phyloP scores from a whole-genome alignment of 129 eudicot species.

The Lactuca sativa region DNA sequence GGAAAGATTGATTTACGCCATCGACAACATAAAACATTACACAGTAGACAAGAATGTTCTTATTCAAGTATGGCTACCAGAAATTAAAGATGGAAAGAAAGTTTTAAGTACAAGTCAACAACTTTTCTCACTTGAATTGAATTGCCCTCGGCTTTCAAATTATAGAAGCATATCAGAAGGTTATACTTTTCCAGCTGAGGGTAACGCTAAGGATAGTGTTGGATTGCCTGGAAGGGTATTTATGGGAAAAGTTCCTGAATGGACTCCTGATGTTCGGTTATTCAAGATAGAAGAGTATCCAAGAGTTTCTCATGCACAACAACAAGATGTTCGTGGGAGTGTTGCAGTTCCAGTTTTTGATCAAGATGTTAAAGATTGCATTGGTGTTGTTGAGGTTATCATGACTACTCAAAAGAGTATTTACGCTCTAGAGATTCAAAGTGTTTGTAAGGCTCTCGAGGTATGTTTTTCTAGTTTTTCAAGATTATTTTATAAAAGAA shows the following conservation, averaged over 20 bases:
- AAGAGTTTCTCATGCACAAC: constrained; percentile 71
- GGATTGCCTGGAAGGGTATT: constrained; percentile 93
- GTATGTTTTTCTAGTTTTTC: constrained; percentile 38
- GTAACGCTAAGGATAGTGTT: constrained; percentile 39
- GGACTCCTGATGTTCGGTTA: constrained; percentile 93
- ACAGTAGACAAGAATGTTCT: constrained; percentile 57
- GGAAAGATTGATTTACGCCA: constrained; percentile 64
- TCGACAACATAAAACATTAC: constrained; percentile 48
- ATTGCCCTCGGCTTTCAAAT: constrained; percentile 59
- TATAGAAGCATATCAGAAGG: constrained; percentile 69
- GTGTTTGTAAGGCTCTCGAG: constrained; percentile 89
- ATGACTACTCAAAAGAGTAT: constrained; percentile 69
- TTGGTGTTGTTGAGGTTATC: constrained; percentile 89
- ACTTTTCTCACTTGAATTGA: constrained; percentile 65
- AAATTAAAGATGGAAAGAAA: constrained; percentile 48
- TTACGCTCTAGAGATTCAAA: constrained; percentile 70
- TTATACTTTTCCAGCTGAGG: constrained; percentile 58
- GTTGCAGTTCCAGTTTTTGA: constrained; percentile 88
- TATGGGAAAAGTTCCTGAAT: constrained; percentile 75
- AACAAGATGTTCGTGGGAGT: constrained; percentile 80
- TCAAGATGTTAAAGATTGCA: constrained; percentile 57
- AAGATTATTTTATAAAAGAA: background rate
- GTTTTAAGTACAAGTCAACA: constrained; percentile 63
- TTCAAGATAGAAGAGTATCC: constrained; percentile 78
- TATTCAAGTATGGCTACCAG: constrained; percentile 88